Percentiles rank a stretch among this genome's conserved stretches.
Conservation (phyloP, 2,329 filamentous ascomycete species). For the Penicillium sp. region DNA sequence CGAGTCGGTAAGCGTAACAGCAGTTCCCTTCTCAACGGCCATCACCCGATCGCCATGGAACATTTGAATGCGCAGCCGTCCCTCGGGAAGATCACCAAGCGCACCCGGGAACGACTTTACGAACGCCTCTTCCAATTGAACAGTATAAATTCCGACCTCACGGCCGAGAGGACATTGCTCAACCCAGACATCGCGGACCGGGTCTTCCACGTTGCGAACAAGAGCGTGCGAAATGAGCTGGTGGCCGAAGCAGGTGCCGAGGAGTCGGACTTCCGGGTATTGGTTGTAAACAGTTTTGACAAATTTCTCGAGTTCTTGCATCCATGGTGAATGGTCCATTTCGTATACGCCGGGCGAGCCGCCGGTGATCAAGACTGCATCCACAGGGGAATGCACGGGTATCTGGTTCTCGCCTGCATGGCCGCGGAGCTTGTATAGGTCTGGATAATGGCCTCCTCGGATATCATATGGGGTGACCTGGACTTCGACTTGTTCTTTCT, state of each 20-base stretch:
- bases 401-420: conserved; percentile 7
- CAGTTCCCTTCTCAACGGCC: conserved; percentile 20
- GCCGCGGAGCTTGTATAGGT: conserved; percentile 20
- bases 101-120: conserved; percentile 14
- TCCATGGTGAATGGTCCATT: conserved; percentile 27
- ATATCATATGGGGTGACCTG: conserved; percentile 25
- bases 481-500: conserved; percentile 16
- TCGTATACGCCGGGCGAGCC: conserved; percentile 28
- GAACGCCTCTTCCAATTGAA: conserved; percentile 18
- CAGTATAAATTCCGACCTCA: conserved; percentile 21
- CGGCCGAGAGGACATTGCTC: conserved; percentile 23
- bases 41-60: conserved; percentile 25
- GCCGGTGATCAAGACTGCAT: conserved; percentile 33
- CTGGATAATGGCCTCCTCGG: conserved; percentile 24
- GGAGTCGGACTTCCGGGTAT: conserved; percentile 29
- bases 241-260: conserved; percentile 36
- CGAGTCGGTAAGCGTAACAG: conserved; percentile 14
- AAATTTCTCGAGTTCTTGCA: conserved; percentile 24
- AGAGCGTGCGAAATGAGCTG: conserved; percentile 27
- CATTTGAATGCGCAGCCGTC: conserved; percentile 22
- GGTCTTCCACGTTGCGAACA: conserved; percentile 16
- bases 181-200: conserved; percentile 20
- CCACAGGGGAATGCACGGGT: conserved; percentile 19
- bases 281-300: conserved; percentile 23
- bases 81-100: conserved; percentile 10